phyloP scores from a whole-genome alignment of 2,329 filamentous ascomycete genomes.

The Botrytis fragariae region DNA sequence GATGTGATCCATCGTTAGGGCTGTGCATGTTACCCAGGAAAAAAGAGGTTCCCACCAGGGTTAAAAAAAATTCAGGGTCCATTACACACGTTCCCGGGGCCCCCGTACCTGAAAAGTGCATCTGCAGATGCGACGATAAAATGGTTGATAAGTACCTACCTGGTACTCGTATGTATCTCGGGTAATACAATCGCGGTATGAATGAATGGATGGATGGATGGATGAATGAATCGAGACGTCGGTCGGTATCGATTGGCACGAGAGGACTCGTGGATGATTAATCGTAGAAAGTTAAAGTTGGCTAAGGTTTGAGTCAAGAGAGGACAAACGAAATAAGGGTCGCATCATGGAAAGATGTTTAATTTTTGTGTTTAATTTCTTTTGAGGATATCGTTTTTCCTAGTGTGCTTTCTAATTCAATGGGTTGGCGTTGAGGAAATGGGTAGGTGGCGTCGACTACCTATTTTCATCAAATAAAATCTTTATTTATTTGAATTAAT shows the following conservation, averaged over 20 bases:
- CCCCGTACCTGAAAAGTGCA: not conserved
- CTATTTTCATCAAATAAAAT: not conserved
- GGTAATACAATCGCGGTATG: not conserved
- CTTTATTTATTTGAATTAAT: not conserved
- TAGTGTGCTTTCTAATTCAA: not conserved
- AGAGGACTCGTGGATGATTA: not conserved
- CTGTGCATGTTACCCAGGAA: conserved; percentile 6
- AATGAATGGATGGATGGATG: not conserved
- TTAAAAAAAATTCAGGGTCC: not conserved
- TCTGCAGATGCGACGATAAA: not conserved
- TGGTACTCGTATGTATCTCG: not conserved
- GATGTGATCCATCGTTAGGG: conserved; percentile 19
- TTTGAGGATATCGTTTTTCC: not conserved
- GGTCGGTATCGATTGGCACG: not conserved
- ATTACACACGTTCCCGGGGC: not conserved
- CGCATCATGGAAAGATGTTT: not conserved
- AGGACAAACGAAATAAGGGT: not conserved
- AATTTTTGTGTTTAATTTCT: not conserved
- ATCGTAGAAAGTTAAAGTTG: not conserved
- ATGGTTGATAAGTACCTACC: not conserved
- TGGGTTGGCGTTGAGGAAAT: not conserved
- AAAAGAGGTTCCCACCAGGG: not conserved
- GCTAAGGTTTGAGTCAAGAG: not conserved
- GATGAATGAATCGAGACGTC: not conserved
- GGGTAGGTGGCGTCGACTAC: not conserved